Conservation (phyloP, 2,329 filamentous ascomycete species). For the Xylariaceae sp. region DNA sequence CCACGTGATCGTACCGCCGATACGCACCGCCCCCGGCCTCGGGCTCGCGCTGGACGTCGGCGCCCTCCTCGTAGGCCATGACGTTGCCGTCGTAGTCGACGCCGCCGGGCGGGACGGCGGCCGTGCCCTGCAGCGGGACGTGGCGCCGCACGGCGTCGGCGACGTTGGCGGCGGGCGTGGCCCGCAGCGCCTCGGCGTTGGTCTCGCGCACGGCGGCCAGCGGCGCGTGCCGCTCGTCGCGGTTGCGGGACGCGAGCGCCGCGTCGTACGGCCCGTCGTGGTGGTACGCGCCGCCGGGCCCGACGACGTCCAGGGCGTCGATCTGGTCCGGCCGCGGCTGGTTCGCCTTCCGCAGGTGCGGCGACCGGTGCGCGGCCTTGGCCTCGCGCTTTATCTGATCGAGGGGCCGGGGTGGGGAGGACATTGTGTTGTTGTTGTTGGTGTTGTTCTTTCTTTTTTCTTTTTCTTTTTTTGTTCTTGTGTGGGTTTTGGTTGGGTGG, state of each 20-base stretch:
- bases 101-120: conserved; percentile 75
- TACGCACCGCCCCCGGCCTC: conserved; percentile 75
- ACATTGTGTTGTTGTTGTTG: conserved; percentile 7
- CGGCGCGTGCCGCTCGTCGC: conserved; percentile 66
- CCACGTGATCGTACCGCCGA: conserved; percentile 74
- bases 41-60: conserved; percentile 79
- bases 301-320: conserved; percentile 73
- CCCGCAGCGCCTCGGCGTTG: conserved; percentile 78
- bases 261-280: conserved; percentile 93
- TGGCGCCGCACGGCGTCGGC: conserved; percentile 74
- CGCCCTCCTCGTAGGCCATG: conserved; percentile 84
- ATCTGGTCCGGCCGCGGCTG: conserved; percentile 77
- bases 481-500: neutral
- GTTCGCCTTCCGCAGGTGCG: conserved; percentile 69
- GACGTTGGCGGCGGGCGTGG: conserved; percentile 81
- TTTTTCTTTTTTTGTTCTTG: neutral
- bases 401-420: conserved; percentile 67
- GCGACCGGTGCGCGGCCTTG: conserved; percentile 68
- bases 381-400: conserved; percentile 68
- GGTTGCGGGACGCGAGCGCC: conserved; percentile 75
- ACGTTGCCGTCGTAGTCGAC: conserved; percentile 70
- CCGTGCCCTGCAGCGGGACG: conserved; percentile 81
- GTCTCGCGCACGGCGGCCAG: conserved; percentile 75
- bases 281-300: conserved; percentile 73
- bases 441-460: neutral